Evolutionary conservation across 768 basidiomycete species (phyloP), one percentile per base, ranked within the genome.

Genomic region (Boletus coccyginus): DNA sequence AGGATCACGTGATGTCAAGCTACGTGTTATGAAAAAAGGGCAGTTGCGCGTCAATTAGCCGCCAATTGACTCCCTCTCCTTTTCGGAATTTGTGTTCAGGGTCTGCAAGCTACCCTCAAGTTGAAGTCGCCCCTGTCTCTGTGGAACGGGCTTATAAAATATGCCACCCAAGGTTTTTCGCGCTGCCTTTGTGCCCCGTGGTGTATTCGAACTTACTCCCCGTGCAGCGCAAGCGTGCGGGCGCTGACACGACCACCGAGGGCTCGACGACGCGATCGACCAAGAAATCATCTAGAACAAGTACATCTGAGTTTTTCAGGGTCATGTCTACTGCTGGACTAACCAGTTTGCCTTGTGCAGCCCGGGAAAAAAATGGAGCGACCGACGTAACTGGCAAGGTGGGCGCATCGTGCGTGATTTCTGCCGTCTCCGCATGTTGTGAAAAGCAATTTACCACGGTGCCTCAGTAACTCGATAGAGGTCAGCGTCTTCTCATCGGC

Each of bases 171-270:
- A 77, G 59, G 75, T 75, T 43, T 14, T 56, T 61, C 49, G 27
- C 31, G 7, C n/a, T 19, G 9, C 24, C 27, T 42, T 44, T 16
- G 11, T 31, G 13, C 41, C 67, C 12, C 9, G n/a, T 11, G 35
- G 32, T 45, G 12, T 7, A 31, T 53, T 42, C 66, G 63, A 51
- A 64, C 69, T 55, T 41, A 65, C 39, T 19, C 8, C 9, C 11
- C 40, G 14, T 7, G 29, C 64, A 89, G 87, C 76, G 87, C 61
- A 89, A 88, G 75, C 84, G 81, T 70, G 70, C 70, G 24, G 79
- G 78, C 32, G 77, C 78, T 39, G 52, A 63, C 64, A 70, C 68
- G 36, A 6, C 60, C 31, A 33, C 31, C 38, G 68, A 62, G 55
- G 65, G 68, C 17, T 43, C 75, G 35, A 58, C 76, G 59, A 71